phyloP scores from a whole-genome alignment of 805 yeast species.

The Starmerella riodocensis region DNA sequence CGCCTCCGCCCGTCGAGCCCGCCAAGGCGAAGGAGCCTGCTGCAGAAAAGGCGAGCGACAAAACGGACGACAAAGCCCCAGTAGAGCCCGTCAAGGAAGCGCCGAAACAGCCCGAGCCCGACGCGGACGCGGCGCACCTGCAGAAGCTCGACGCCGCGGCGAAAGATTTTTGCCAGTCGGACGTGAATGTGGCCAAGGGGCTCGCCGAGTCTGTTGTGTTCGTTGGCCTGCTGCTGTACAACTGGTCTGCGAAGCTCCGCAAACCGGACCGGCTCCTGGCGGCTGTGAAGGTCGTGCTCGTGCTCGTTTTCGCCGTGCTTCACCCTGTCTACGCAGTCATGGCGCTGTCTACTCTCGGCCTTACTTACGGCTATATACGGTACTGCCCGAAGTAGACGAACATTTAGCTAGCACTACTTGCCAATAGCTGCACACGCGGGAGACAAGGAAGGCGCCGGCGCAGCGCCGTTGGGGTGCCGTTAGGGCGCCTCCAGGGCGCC shows the following conservation, averaged over 20 bases:
- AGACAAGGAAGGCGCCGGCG: too few relatives aligned
- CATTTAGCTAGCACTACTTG: too few relatives aligned
- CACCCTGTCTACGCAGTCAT: conserved; percentile 14
- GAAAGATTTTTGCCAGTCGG: conserved; percentile 1
- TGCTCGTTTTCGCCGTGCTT: conserved; percentile 8
- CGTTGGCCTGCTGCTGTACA: conserved; percentile 11
- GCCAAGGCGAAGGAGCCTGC: too few relatives aligned
- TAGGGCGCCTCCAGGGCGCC: too few relatives aligned
- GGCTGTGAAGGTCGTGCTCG: conserved; percentile 9
- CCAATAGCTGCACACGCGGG: too few relatives aligned
- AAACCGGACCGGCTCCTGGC: conserved; percentile 4
- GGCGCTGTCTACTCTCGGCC: neutral
- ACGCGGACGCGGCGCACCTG: too few relatives aligned
- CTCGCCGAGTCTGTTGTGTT: conserved; percentile 17
- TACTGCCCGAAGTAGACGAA: neutral
- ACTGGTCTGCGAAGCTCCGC: conserved; percentile 10
- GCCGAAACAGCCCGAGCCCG: too few relatives aligned
- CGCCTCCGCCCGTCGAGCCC: too few relatives aligned
- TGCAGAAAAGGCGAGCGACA: too few relatives aligned
- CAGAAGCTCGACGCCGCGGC: conserved; percentile 8
- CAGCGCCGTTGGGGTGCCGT: too few relatives aligned
- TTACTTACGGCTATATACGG: conserved; percentile 5
- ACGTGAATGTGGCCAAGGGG: conserved; percentile 8
- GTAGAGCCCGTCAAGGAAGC: too few relatives aligned
- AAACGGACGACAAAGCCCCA: too few relatives aligned